These are phyloP conservation scores for Phytophthora pseudosyringae DNA, from an alignment of 352 stramenopile species.

Conservation along the genomic window DNA sequence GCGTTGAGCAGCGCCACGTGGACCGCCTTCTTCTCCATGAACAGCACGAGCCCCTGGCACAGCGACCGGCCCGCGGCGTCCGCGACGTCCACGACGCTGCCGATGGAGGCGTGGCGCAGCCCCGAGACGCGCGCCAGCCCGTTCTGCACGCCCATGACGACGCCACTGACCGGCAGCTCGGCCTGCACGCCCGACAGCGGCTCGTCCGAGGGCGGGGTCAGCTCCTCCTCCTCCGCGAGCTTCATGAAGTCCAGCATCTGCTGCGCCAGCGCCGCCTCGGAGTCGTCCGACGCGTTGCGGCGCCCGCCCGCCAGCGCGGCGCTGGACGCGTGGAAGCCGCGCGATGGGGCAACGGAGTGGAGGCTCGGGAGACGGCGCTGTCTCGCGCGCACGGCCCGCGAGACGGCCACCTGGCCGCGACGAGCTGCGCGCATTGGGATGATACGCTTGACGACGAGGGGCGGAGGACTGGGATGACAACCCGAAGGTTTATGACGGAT, in stretches of 20 bases:
- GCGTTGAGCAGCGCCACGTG: constrained; percentile 66
- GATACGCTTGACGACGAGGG: background rate
- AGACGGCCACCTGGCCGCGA: constrained; percentile 11
- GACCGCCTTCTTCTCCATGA: constrained; percentile 63
- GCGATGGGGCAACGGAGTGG: background rate
- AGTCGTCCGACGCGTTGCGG: constrained; percentile 41
- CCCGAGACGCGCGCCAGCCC: constrained; percentile 76
- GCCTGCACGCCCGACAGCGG: constrained; percentile 21
- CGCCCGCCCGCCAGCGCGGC: background rate
- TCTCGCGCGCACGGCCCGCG: constrained; percentile 7
- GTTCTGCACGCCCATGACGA: constrained; percentile 77
- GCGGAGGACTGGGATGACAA: background rate
- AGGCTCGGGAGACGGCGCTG: background rate
- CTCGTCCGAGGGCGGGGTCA: background rate
- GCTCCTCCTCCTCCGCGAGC: constrained; percentile 41
- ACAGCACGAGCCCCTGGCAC: constrained; percentile 61
- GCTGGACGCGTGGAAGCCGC: constrained; percentile 20
- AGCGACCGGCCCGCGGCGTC: constrained; percentile 26
- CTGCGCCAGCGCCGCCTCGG: constrained; percentile 65
- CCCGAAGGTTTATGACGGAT: background rate
- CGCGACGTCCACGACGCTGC: constrained; percentile 67
- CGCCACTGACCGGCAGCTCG: constrained; percentile 54
- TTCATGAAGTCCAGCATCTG: constrained; percentile 77
- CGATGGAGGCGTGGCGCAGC: constrained; percentile 70
- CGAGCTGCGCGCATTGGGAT: constrained; percentile 11